Evolutionary conservation across 768 basidiomycete species (phyloP), one percentile per base, ranked within the genome.

Genomic region (Cystobasidium ongulense): DNA sequence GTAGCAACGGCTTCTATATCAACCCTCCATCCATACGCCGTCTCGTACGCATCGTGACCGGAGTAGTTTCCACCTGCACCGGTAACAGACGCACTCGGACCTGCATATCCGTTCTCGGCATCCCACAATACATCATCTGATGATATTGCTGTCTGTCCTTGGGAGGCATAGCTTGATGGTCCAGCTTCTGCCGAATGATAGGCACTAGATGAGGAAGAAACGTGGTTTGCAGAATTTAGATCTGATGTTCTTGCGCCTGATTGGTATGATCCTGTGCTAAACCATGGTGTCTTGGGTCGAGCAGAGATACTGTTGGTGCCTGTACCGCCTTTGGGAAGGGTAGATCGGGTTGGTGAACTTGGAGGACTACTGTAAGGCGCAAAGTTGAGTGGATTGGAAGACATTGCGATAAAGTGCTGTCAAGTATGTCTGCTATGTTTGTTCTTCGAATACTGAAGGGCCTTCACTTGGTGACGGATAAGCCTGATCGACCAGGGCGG

Each of bases 31-130:
- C 74, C 74, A 54, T 36, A 71, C 27, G 36, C 23, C 15, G 74
- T 75, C 41, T 72, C 74, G 29, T 72, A 75, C 38, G 62, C 74
- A 46, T 72, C 63, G 18, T 73, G 73, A n/a, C 41, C 57, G n/a
- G 66, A 35, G 18, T 29, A 36, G 33, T 33, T 27, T 4, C 50
- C 29, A 3, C 23, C 46, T 10, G 39, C 39, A 17, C 39, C 38
- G 7, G 39, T 46, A 17, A 41, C 17, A 3, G 23, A 36, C 1
- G 39, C 39, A 39, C 21, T 21, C 4, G 29, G 39, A 8, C 39
- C 39, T 10, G 65, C 43, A 43, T 43, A 36, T 31, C 68, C 68
- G 36, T 27, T 59, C 54, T 71, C 68, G 15, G 53, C 68, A 54
- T 71, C 68, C 68, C 68, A 71, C 10, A 71, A 38, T 27, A 71